These are phyloP conservation scores for Ambrosia hybrid DNA, from an alignment of 140 eudicot species.

Conservation along the genomic window DNA sequence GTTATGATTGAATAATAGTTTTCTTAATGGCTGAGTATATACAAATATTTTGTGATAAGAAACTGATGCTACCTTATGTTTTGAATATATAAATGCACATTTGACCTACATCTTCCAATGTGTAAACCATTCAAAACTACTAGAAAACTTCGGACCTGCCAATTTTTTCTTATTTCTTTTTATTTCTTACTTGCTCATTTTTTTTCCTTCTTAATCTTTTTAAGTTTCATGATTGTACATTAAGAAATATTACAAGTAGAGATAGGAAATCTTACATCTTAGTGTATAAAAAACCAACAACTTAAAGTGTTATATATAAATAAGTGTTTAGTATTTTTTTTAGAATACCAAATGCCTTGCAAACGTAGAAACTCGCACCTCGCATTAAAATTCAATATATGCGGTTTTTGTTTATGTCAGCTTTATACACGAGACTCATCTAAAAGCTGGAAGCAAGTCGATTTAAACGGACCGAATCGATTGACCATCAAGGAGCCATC, in stretches of 20 bases:
- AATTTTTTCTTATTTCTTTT: no score
- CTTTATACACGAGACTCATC: conserved; percentile 77
- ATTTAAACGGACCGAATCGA: conserved; percentile 52
- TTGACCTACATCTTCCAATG: not conserved
- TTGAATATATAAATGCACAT: not conserved
- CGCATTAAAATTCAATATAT: not conserved
- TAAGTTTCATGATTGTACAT: no score
- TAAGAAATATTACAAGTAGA: no score
- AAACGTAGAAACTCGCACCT: not conserved
- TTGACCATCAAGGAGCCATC: conserved; percentile 76
- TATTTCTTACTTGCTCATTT: no score
- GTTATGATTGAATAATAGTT: not conserved
- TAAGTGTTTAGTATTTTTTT: no score
- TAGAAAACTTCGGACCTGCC: no score
- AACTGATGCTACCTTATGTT: conserved; percentile 11
- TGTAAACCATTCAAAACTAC: no score
- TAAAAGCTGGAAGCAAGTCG: conserved; percentile 72
- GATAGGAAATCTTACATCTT: no score
- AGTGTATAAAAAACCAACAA: no score
- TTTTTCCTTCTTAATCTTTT: no score
- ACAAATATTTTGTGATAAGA: not conserved
- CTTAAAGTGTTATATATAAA: no score
- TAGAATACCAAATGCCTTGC: not conserved
- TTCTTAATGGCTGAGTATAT: conserved; percentile 13
- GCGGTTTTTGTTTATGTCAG: conserved; percentile 32